Conservation (phyloP, 2,329 filamentous ascomycete species). For the Xylaria polymorpha region DNA sequence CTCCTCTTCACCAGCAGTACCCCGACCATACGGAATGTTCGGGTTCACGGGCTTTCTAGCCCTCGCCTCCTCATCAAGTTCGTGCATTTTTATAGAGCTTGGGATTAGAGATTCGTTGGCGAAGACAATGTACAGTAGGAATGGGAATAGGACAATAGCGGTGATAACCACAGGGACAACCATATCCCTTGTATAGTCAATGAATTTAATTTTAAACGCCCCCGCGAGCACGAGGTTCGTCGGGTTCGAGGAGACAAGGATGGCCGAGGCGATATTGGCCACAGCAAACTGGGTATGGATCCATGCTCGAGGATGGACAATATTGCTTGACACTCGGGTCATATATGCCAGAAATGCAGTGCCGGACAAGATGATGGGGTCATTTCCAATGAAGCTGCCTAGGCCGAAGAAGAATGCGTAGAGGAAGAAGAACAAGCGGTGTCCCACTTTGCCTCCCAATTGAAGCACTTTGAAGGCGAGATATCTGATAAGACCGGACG, state of each 20-base stretch:
- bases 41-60: conserved; percentile 73
- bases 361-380: conserved; percentile 79
- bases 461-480: conserved; percentile 77
- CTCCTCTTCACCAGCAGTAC: conserved; percentile 64
- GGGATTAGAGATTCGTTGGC: conserved; percentile 73
- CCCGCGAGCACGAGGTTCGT: conserved; percentile 80
- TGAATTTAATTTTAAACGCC: conserved; percentile 77
- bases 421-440: conserved; percentile 76
- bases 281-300: conserved; percentile 78
- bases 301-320: conserved; percentile 77
- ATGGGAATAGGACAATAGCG: conserved; percentile 74
- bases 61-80: conserved; percentile 68
- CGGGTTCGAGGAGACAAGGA: conserved; percentile 81
- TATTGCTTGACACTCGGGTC: conserved; percentile 79
- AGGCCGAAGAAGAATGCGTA: conserved; percentile 78
- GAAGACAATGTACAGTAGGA: conserved; percentile 77
- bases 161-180: conserved; percentile 78
- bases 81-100: conserved; percentile 73
- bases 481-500: conserved; percentile 77
- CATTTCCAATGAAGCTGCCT: conserved; percentile 77
- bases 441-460: conserved; percentile 74
- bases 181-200: conserved; percentile 81
- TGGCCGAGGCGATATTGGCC: conserved; percentile 79
- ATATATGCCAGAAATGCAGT: conserved; percentile 82
- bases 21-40: conserved; percentile 74